Base-by-base conservation (phyloP, 192 early-diverging fungal species). In the Neocallimastix lanati region DNA sequence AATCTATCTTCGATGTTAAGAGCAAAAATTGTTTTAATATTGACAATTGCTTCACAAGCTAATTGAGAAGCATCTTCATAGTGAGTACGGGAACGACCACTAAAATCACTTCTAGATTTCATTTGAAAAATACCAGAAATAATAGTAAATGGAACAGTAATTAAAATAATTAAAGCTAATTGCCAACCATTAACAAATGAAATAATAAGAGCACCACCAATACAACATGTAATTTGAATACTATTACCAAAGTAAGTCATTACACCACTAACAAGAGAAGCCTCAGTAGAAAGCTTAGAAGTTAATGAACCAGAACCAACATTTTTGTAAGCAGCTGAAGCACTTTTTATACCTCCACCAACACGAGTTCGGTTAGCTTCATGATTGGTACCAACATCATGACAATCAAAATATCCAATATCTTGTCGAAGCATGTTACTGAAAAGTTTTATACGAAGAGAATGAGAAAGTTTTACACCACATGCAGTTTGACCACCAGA, bases 11-110 rank as follows among this genome's bases (percentile, higher is more conserved):
- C 76, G 76, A 91, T 88, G 21, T 88, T 92, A 33, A 98, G 87
- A 12, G 94, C 86, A 33, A 92, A 89, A 28, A 98, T 93, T 2
- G 96, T 98, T 76, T 94, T 93, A 29, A 98, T 92, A 78, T 93
- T 91, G 27, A 88, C 83, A 33, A 96, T 92, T 9, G 94, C 92
- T 85, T 98, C 94, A 81, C 89, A 87, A 29, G 95, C 94, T 79
- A 94, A 89, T 83, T 95, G 91, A 79, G 92, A 94, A 25, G 92
- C 90, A 30, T 86, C 81, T 81, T 94, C 92, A 85, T 96, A 94
- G 1, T 21, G 25, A 28, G 13, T 28, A 27, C 76, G n/a, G n/a
- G 78, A 15, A 77, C 35, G 33, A 29, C 80, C 35, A 35, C 16
- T 29, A 14, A 77, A 18, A n/a, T 40, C 18, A 28, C 21, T 21